These are phyloP conservation scores for Cinnamomum micranthum DNA, from an alignment of 164 flowering plant species.

Conservation along the genomic window DNA sequence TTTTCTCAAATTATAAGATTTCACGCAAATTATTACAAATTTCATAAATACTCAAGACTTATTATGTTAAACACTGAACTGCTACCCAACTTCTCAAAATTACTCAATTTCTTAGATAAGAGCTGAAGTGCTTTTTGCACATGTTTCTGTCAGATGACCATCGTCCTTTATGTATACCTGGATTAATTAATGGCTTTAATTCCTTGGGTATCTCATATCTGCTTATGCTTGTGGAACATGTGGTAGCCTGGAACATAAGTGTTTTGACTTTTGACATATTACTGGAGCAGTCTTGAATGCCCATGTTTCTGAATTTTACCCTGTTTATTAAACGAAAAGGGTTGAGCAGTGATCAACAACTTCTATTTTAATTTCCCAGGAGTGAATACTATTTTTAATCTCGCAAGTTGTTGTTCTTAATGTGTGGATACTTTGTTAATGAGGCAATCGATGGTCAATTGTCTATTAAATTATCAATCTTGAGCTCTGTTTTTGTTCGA, in stretches of 20 bases:
- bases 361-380: neutral
- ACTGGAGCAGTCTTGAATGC: neutral
- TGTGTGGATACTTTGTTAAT: neutral
- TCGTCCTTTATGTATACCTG: neutral
- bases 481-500: neutral
- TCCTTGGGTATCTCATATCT: neutral
- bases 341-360: neutral
- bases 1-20: neutral
- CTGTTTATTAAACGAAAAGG: neutral
- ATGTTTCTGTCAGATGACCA: neutral
- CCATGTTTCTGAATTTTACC: neutral
- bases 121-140: neutral
- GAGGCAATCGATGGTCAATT: neutral
- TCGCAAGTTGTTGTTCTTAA: neutral
- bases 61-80: neutral
- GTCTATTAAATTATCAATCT: neutral
- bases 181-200: neutral
- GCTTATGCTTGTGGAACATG: neutral
- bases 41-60: neutral
- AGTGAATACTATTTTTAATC: neutral
- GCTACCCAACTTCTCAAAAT: neutral
- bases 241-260: neutral
- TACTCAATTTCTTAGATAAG: neutral
- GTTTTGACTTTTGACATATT: conserved; percentile 6
- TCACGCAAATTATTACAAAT: neutral